phyloP scores from a whole-genome alignment of 768 basidiomycete genomes.

The Strobilomyces confusus region DNA sequence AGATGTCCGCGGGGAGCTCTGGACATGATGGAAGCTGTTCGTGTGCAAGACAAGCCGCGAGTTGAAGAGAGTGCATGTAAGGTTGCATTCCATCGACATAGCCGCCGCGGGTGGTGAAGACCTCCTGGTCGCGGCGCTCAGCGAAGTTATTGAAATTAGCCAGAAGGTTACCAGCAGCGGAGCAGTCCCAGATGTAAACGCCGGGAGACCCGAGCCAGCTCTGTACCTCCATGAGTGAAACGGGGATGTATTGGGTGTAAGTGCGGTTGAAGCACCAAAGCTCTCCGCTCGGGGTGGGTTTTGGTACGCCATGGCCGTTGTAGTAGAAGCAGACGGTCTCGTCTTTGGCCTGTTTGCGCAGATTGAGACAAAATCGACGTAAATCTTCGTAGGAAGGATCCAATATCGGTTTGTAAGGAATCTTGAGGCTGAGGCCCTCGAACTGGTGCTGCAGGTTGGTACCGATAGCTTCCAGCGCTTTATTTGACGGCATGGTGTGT shows the following conservation, averaged over 20 bases:
- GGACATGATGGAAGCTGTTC: slow-evolving; percentile 93
- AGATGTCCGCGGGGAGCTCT: slow-evolving; percentile 94
- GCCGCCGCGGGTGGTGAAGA: slow-evolving; percentile 53
- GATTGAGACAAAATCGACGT: slow-evolving; percentile 75
- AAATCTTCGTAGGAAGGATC: slow-evolving; percentile 96
- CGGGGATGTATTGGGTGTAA: slow-evolving; percentile 98
- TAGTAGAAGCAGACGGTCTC: slow-evolving; percentile 96
- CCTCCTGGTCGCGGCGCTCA: slow-evolving; percentile 68
- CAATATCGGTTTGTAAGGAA: slow-evolving; percentile 89
- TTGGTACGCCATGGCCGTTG: slow-evolving; percentile 97
- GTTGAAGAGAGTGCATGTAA: slow-evolving; percentile 84
- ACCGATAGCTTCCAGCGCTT: slow-evolving; percentile 92
- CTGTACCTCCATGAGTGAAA: slow-evolving; percentile 91
- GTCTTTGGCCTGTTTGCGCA: slow-evolving; percentile 87
- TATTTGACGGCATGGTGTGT: slow-evolving; percentile 83
- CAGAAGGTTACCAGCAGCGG: slow-evolving; percentile 92
- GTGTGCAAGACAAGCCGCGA: slow-evolving; percentile 89
- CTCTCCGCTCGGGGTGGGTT: slow-evolving; percentile 92
- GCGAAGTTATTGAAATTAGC: slow-evolving; percentile 84
- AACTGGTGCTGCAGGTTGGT: slow-evolving; percentile 93
- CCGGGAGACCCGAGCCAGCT: slow-evolving; percentile 92
- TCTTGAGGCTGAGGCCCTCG: slow-evolving; percentile 91
- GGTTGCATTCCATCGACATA: slow-evolving; percentile 60
- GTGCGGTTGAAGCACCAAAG: slow-evolving; percentile 98
- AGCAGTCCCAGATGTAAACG: slow-evolving; percentile 99